Evolutionary conservation across 1,284 basidiomycete species (phyloP), one percentile per base, ranked within the genome.

Genomic region (Fistulina hepatica): DNA sequence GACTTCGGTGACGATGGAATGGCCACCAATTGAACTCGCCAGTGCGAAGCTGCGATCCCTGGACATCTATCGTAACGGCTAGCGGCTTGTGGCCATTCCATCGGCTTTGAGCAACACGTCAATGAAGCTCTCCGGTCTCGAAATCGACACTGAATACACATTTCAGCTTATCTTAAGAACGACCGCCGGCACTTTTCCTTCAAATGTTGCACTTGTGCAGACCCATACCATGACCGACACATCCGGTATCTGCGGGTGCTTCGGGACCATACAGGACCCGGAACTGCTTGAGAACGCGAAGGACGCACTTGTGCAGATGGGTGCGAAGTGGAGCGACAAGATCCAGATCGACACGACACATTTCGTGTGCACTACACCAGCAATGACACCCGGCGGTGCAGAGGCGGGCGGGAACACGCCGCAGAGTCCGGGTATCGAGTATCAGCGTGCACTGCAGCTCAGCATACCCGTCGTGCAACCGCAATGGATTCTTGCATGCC

Each of bases 291-390:
- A 84, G 50, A 77, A 89, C 43, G 75, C 81, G 27, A 88, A 86
- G 55, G 55, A 72, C 38, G 85, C 86, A 7, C 58, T 97, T 36
- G 54, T 68, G 31, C 79, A 85, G 48, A 93, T 97, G 79, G 71
- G 70, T 16, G 92, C 86, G 0, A 81, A 82, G 46, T 90, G 82
- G 77, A 86, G 81, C 48, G 84, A 93, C 47, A 81, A 80, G 49
- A 92, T 99, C 19, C 88, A 93, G 61, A 92, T 97, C 41, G 92
- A 95, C 52, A 95, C 92, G 5, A 94, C 91, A 0, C 92, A 97
- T 57, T 95, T 94, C 50, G 90, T 95, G 24, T 94, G 91, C 54
- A 93, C 89, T 3, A 89, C 84, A 0, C 84, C 90, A 2, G 76
- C 81, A 1, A 68, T 73, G 10, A 76, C 76, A 0, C 73, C 78